Percentiles rank a stretch among this genome's conserved stretches.
Evolutionary conservation across 306 rosid species (phyloP).

Genomic region (Medicago arabica): DNA sequence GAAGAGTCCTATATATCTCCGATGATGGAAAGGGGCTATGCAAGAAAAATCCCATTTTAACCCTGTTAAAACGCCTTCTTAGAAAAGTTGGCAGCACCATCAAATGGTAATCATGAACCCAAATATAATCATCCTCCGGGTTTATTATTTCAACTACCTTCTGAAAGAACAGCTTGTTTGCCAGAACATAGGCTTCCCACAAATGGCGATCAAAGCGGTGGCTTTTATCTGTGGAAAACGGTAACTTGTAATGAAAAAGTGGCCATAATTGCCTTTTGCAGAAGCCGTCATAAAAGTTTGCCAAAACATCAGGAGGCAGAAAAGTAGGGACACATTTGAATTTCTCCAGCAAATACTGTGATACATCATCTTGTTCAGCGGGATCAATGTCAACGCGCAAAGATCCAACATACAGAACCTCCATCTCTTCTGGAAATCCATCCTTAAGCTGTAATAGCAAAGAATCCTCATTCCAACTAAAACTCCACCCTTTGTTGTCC

Average conservation of each 20-base stretch:
- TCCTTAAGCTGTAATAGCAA: constrained; percentile 80
- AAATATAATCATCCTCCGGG: constrained; percentile 81
- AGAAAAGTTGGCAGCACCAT: constrained; percentile 82
- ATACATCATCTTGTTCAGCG: constrained; percentile 70
- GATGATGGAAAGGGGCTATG: constrained; percentile 92
- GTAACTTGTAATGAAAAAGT: constrained; percentile 81
- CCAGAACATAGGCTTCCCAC: constrained; percentile 83
- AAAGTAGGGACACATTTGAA: constrained; percentile 80
- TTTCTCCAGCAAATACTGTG: constrained; percentile 63
- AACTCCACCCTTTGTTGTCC: constrained; percentile 69
- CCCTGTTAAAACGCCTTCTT: constrained; percentile 78
- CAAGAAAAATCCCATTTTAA: constrained; percentile 81
- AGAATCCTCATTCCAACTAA: constrained; percentile 84
- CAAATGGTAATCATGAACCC: constrained; percentile 92
- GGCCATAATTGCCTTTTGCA: constrained; percentile 89
- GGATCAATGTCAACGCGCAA: constrained; percentile 68
- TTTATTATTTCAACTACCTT: constrained; percentile 78
- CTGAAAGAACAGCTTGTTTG: constrained; percentile 73
- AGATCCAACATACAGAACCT: constrained; percentile 77
- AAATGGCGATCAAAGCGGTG: constrained; percentile 68
- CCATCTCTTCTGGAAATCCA: constrained; percentile 78
- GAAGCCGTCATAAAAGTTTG: constrained; percentile 78
- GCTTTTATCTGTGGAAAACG: constrained; percentile 66
- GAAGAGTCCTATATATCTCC: constrained; percentile 83
- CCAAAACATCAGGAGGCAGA: constrained; percentile 61